phyloP scores from a whole-genome alignment of 768 basidiomycete species.

The Termitomyces titanicus region DNA sequence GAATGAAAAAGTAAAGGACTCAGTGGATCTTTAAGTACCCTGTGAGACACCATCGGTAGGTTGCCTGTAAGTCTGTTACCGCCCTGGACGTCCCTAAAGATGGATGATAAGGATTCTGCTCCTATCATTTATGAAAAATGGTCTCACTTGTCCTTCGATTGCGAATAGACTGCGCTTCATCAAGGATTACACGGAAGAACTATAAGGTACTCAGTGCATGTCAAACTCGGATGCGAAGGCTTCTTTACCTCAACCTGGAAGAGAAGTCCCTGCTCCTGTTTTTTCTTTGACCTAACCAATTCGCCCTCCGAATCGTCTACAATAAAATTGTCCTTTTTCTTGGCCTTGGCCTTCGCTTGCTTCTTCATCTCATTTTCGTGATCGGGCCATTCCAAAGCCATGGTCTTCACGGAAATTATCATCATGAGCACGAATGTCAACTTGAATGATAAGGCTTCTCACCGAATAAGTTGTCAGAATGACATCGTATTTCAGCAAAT shows the following conservation, averaged over 20 bases:
- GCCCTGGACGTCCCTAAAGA: conserved; percentile 48
- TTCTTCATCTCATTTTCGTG: conserved; percentile 43
- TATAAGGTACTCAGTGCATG: conserved; percentile 15
- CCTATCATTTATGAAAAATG: not conserved
- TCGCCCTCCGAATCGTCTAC: conserved; percentile 35
- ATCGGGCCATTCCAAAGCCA: conserved; percentile 59
- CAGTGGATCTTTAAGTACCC: conserved; percentile 29
- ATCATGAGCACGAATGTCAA: not conserved
- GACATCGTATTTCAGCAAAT: conserved; percentile 57
- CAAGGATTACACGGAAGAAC: conserved; percentile 52
- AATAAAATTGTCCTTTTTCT: conserved; percentile 27
- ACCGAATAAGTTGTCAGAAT: conserved; percentile 56
- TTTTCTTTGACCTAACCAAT: conserved; percentile 23
- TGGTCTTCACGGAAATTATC: conserved; percentile 38
- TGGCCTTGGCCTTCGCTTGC: conserved; percentile 27
- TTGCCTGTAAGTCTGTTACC: conserved; percentile 47
- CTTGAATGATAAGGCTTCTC: conserved; percentile 6
- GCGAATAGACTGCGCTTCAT: conserved; percentile 56
- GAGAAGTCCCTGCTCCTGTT: conserved; percentile 37
- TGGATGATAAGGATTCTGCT: not conserved
- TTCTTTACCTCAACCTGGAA: conserved; percentile 44
- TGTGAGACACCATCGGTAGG: conserved; percentile 66
- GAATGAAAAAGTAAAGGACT: not conserved
- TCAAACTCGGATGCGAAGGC: not conserved
- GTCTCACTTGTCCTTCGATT: conserved; percentile 44